Evolutionary conservation across 2,329 filamentous ascomycete genomes (phyloP).

Genomic region (Colletotrichum sp.): DNA sequence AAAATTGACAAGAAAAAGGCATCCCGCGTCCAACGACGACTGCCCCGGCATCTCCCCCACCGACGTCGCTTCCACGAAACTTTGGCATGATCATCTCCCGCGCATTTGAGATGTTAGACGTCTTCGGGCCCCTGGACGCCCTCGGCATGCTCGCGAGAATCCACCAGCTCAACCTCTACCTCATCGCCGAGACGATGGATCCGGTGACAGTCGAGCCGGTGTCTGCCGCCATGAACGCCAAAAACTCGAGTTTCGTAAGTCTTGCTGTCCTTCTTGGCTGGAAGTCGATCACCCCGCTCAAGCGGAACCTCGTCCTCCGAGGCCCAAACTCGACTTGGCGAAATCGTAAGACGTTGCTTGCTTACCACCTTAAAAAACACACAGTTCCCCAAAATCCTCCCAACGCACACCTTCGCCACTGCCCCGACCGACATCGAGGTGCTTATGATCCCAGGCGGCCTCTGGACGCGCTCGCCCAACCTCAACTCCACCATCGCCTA

Average conservation of each 20-base stretch:
- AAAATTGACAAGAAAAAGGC: neutral
- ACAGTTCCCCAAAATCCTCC: slow-evolving; percentile 20
- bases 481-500: slow-evolving; percentile 33
- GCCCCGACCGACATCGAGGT: slow-evolving; percentile 53
- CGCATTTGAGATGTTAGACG: slow-evolving; percentile 49
- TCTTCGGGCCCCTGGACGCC: slow-evolving; percentile 51
- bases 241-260: slow-evolving; percentile 20
- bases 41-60: neutral
- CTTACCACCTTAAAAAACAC: neutral
- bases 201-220: slow-evolving; percentile 5
- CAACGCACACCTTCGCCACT: slow-evolving; percentile 46
- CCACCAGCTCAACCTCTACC: slow-evolving; percentile 8
- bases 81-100: slow-evolving; percentile 50
- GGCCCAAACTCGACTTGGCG: neutral
- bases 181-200: slow-evolving; percentile 15
- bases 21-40: neutral
- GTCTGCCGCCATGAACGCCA: neutral
- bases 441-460: slow-evolving; percentile 60
- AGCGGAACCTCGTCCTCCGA: neutral
- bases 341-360: neutral
- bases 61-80: slow-evolving; percentile 20
- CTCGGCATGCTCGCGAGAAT: slow-evolving; percentile 26
- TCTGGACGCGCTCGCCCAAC: slow-evolving; percentile 26
- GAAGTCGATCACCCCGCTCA: neutral
- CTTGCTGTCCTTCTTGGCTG: neutral